Base-by-base conservation (phyloP, 495 filamentous ascomycete genomes). In the Chaetomium tenue region DNA sequence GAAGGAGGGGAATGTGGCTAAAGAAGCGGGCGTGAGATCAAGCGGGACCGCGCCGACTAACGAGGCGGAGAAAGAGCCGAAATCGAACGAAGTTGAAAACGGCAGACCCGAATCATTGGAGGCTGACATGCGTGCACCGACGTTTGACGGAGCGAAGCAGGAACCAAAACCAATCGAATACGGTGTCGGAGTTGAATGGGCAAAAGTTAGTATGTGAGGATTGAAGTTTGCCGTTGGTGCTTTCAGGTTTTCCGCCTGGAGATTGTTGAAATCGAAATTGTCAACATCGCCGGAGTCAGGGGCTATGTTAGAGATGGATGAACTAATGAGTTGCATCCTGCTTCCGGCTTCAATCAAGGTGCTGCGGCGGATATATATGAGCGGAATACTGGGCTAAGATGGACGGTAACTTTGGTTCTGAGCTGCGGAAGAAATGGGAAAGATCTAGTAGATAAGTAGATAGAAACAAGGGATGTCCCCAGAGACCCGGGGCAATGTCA, bases 291-390 rank as follows among this genome's bases (percentile, higher is more conserved):
- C 46, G 20, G 20, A 23, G 46, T 50, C 9, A 50, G 46, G n/a
- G 46, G 16, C 46, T 22, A 50, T 20, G 46, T 50, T 20, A 50
- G 5, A 23, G 18, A 50, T 50, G n/a, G 46, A 20, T 20, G 46
- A 23, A 50, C 46, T 50, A 20, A n/a, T 50, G 46, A 50, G 46
- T 20, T 50, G 16, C 46, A 50, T 50, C 46, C n/a, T 50, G 40
- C 46, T 50, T 47, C 44, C 44, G 33, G 33, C 33, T 47, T 50
- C 46, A 50, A 50, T 44, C 40, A 44, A 18, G 46, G 22, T 50
- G n/a, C 8, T 50, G 46, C 46, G 46, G 46, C 46, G 5, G 8
- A 50, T 50, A n/a, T 11, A 20, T 20, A 20, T 50, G 46, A 20
- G 46, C 16, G 18, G 46, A 50, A 50, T 18, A 22, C 8, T 50